Conservation (phyloP, 352 stramenopile species). For the Peronospora belbahrii region DNA sequence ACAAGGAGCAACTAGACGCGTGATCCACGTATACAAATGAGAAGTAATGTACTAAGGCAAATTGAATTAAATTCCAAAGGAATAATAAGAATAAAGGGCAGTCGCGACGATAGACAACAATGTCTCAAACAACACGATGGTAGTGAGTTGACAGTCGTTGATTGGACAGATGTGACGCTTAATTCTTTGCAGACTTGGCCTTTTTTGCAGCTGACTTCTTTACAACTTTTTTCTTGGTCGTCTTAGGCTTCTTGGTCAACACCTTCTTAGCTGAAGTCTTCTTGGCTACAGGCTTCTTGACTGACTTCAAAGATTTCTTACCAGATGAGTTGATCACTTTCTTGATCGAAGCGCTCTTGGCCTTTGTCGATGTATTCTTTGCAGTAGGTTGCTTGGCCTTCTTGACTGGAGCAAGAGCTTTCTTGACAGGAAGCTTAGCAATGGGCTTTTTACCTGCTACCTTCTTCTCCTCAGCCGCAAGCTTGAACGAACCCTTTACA, state of each 20-base stretch:
- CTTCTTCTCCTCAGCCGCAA: slow-evolving; percentile 89
- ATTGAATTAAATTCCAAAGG: slow-evolving; percentile 29
- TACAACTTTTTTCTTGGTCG: slow-evolving; percentile 54
- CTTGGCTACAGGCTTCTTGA: slow-evolving; percentile 24
- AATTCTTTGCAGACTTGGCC: slow-evolving; percentile 34
- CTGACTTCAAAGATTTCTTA: slow-evolving; percentile 29
- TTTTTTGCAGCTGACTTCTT: slow-evolving; percentile 71
- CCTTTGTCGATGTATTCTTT: slow-evolving; percentile 26
- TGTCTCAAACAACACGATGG: slow-evolving; percentile 9
- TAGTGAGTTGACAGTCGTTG: slow-evolving; percentile 16
- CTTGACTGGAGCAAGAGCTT: slow-evolving; percentile 9
- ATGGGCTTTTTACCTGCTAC: slow-evolving; percentile 37
- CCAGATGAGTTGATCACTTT: slow-evolving; percentile 28
- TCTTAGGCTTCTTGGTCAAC: slow-evolving; percentile 41
- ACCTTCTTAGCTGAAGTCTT: slow-evolving; percentile 35
- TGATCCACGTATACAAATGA: not conserved
- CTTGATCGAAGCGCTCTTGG: slow-evolving; percentile 31
- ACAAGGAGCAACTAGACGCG: no score
- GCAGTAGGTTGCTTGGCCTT: slow-evolving; percentile 8
- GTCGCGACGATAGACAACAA: not conserved
- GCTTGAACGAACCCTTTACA: slow-evolving; percentile 93
- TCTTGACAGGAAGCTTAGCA: slow-evolving; percentile 35
- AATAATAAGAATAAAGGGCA: slow-evolving; percentile 62
- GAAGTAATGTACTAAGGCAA: slow-evolving; percentile 11
- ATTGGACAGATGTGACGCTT: slow-evolving; percentile 4